Evolutionary conservation across 257 asterid species (phyloP).

Genomic region (Paraleonurus japonicus): DNA sequence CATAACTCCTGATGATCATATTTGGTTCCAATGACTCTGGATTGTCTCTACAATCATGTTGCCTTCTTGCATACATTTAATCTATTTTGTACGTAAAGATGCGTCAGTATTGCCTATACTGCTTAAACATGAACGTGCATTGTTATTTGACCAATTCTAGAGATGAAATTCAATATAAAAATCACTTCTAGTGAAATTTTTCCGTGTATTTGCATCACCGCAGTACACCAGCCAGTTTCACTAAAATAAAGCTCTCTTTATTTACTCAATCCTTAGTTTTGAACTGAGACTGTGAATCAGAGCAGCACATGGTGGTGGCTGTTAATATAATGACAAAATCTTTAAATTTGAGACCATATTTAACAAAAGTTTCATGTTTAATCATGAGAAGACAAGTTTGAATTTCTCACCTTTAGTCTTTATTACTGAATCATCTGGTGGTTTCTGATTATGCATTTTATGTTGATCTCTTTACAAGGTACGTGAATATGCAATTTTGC

Average conservation of each 20-base stretch:
- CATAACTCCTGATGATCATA: neutral
- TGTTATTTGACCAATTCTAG: neutral
- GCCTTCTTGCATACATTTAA: neutral
- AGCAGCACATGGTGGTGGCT: constrained; percentile 12
- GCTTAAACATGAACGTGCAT: neutral
- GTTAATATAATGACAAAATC: neutral
- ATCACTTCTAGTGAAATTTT: neutral
- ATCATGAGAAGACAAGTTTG: neutral
- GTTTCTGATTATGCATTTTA: constrained; percentile 25
- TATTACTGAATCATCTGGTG: constrained; percentile 17
- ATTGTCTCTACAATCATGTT: neutral
- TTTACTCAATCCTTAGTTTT: neutral
- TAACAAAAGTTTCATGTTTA: constrained; percentile 8
- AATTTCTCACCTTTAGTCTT: constrained; percentile 13
- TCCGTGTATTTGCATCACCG: neutral
- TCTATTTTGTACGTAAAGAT: neutral
- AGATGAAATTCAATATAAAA: neutral
- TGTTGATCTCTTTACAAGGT: constrained; percentile 50
- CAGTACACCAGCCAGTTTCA: constrained; percentile 6
- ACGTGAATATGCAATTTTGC: constrained; percentile 85
- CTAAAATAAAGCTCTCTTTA: neutral
- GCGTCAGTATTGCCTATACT: constrained; percentile 6
- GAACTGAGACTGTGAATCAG: constrained; percentile 1
- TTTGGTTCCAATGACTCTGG: neutral
- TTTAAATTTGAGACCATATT: constrained; percentile 19